phyloP scores from a whole-genome alignment of 169 alveolate genomes.

The Cyclospora cayetanensis region DNA sequence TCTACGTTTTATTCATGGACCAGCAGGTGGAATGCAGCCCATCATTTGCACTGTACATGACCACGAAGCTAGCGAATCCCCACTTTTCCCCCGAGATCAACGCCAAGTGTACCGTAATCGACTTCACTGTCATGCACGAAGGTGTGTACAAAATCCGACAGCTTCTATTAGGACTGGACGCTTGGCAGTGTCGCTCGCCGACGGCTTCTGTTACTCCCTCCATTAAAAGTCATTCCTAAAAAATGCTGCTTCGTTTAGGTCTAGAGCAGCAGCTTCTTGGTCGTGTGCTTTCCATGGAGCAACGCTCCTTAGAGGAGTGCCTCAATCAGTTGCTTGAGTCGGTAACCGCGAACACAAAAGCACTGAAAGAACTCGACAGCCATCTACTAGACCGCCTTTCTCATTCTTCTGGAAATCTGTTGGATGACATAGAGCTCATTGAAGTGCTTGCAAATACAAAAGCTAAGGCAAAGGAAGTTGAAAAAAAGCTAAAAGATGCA shows the following conservation, averaged over 20 bases:
- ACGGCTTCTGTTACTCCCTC: no score
- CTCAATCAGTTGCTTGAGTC: slow-evolving; percentile 73
- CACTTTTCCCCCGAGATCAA: slow-evolving; percentile 98
- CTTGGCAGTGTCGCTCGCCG: no score
- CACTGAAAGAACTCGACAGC: slow-evolving; percentile 88
- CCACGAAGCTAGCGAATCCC: slow-evolving; percentile 96
- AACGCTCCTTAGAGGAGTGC: slow-evolving; percentile 92
- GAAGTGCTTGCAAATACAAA: slow-evolving; percentile 94
- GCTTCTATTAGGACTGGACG: no score
- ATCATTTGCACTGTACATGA: slow-evolving; percentile 89
- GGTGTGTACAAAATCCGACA: slow-evolving; percentile 71
- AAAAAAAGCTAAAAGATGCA: slow-evolving; percentile 86
- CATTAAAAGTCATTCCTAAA: no score
- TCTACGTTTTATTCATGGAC: slow-evolving; percentile 88
- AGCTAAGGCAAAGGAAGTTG: slow-evolving; percentile 93
- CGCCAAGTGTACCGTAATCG: slow-evolving; percentile 96
- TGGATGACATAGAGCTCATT: slow-evolving; percentile 95
- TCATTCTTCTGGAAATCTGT: slow-evolving; percentile 92
- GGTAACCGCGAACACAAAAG: slow-evolving; percentile 92
- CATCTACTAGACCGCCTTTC: slow-evolving; percentile 94
- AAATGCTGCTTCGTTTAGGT: slow-evolving; percentile 77
- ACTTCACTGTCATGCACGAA: slow-evolving; percentile 96
- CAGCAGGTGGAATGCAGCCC: slow-evolving; percentile 83
- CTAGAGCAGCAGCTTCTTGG: slow-evolving; percentile 97
- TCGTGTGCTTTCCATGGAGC: slow-evolving; percentile 94